Percentiles rank a stretch among this genome's conserved stretches.
Evolutionary conservation across 345 rosid genomes (phyloP).

Genomic region (Anastatica hierochuntica): DNA sequence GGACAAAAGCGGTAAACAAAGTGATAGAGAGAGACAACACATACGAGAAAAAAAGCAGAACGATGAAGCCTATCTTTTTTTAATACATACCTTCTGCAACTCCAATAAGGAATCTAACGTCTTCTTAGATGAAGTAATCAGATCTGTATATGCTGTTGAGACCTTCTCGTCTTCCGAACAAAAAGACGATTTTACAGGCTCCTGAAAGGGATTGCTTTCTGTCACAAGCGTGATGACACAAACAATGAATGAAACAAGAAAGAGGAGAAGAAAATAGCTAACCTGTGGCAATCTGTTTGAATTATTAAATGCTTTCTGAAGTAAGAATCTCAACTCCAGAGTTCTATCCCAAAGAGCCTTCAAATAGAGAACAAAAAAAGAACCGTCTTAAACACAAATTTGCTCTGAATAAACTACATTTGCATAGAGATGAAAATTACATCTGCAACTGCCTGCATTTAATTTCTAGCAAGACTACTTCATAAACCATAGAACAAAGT

Average conservation of each 20-base stretch:
- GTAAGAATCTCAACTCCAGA: constrained; percentile 73
- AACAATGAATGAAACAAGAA: background rate
- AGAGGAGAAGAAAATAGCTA: background rate
- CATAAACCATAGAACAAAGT: background rate
- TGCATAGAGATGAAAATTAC: too few relatives aligned
- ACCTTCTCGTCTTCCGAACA: constrained; percentile 48
- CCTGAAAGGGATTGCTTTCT: constrained; percentile 36
- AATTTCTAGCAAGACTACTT: background rate
- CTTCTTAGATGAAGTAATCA: constrained; percentile 53
- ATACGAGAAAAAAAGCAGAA: background rate
- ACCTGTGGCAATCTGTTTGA: constrained; percentile 86
- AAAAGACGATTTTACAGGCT: constrained; percentile 49
- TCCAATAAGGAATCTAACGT: constrained; percentile 65
- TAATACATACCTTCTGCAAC: constrained; percentile 63
- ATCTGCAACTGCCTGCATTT: too few relatives aligned
- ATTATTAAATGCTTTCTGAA: constrained; percentile 68
- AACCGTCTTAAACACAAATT: background rate
- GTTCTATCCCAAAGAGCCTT: constrained; percentile 82
- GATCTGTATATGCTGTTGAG: constrained; percentile 45
- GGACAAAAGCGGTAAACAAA: background rate
- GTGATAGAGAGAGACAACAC: constrained; percentile 2
- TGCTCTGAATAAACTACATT: too few relatives aligned
- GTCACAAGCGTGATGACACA: background rate
- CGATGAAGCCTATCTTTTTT: background rate
- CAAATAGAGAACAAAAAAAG: background rate